Percentiles rank a stretch among this genome's conserved stretches.
Conservation (phyloP, 176 grass and related monocot species). For the Aegilops umbellulata region DNA sequence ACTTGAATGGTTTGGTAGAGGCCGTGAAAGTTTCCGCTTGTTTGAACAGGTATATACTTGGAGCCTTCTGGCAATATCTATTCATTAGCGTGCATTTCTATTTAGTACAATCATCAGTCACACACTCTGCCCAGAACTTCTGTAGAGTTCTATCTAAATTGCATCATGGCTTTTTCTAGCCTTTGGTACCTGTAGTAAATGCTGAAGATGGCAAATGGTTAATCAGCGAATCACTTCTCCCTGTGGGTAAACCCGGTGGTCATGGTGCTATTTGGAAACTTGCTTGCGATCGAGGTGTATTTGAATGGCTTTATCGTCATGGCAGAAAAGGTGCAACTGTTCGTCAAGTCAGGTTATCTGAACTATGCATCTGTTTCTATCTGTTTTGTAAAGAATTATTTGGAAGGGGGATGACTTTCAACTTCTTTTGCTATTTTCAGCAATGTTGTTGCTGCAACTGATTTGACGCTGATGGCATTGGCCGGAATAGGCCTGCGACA, state of each 20-base stretch:
- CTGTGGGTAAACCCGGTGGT: slow-evolving; percentile 91
- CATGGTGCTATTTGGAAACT: slow-evolving; percentile 99
- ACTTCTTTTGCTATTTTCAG: slow-evolving; percentile 45
- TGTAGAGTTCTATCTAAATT: slow-evolving; percentile 17
- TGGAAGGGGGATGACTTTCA: slow-evolving; percentile 9
- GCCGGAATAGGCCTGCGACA: slow-evolving; percentile 74
- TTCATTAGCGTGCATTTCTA: slow-evolving; percentile 14
- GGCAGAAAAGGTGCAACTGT: slow-evolving; percentile 95
- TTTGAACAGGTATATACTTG: slow-evolving; percentile 79
- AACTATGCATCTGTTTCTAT: neutral
- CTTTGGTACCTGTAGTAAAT: slow-evolving; percentile 90
- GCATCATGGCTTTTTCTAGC: slow-evolving; percentile 45
- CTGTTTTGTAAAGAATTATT: slow-evolving; percentile 12
- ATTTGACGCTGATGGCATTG: slow-evolving; percentile 92
- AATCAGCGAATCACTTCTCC: slow-evolving; percentile 58
- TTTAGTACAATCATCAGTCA: neutral
- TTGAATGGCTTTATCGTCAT: slow-evolving; percentile 69
- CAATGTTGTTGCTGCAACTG: slow-evolving; percentile 98
- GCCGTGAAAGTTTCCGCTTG: slow-evolving; percentile 71
- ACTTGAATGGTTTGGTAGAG: slow-evolving; percentile 88
- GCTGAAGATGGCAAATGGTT: slow-evolving; percentile 89
- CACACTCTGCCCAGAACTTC: neutral
- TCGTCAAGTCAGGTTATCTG: slow-evolving; percentile 87
- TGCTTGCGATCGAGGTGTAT: slow-evolving; percentile 79
- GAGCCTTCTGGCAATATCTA: neutral